Evolutionary conservation across 148 eudicot genomes (phyloP), one percentile per base, ranked within the genome.

Genomic region (Beta vulgaris): DNA sequence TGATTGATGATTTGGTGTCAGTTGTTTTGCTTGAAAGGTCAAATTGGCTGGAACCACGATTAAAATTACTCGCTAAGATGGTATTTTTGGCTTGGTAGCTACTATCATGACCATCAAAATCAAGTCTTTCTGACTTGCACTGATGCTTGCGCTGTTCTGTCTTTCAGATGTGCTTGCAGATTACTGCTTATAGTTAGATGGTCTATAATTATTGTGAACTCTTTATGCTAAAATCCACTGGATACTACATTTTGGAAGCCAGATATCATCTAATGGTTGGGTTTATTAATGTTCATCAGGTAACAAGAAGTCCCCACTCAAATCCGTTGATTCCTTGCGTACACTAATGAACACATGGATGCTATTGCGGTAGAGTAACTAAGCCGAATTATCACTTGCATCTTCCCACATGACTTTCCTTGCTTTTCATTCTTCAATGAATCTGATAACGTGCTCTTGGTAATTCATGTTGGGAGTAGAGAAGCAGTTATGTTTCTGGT

Each of bases 271-370:
- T 72, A 51, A 78, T 23, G 21, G 9, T 55, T 25, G 1, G 8
- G 23, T 2, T 62, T 26, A 58, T n/a, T 69, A 29, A 39, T 34
- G 58, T 31, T 43, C 35, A 40, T 61, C 72, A 78, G 76, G 81
- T 72, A 54, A 78, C 44, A 32, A 18, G 72, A 42, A 28, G 19
- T 65, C 54, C 26, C 42, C 5, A 11, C 21, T 55, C 21, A 42
- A 34, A 29, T 40, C 51, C n/a, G 16, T 37, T 28, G 49, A 40
- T 51, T 13, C 53, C 51, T n/a, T 34, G 19, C 43, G 2, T 54
- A 28, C 13, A 32, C 36, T 0, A 43, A 37, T 44, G 66, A 53
- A n/a, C 60, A 21, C 15, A 19, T 58, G 9, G 73, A 68, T 19
- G 63, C 44, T 42, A 21, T 19, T 35, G 26, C 40, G n/a, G n/a